Evolutionary conservation across 2,329 filamentous ascomycete genomes (phyloP).

Genomic region (Hymenoscyphus occultus): DNA sequence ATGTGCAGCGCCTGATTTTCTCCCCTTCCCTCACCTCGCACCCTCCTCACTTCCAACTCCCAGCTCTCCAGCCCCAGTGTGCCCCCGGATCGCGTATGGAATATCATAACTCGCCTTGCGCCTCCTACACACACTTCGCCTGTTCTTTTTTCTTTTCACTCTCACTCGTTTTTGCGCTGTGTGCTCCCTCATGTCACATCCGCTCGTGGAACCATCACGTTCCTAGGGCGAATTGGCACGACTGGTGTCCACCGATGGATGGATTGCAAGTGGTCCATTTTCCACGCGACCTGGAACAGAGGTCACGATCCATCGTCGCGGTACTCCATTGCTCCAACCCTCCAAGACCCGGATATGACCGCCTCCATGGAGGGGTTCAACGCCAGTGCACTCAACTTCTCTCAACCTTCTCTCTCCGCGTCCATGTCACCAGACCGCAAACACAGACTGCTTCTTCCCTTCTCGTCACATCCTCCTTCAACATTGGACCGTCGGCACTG

Average conservation of each 20-base stretch:
- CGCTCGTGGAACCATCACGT: constrained; percentile 24
- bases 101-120: constrained; percentile 11
- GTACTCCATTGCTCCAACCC: constrained; percentile 18
- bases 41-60: too few relatives aligned
- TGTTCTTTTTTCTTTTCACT: neutral
- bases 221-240: neutral
- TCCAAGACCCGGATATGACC: constrained; percentile 28
- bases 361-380: constrained; percentile 24
- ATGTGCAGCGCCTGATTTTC: constrained; percentile 21
- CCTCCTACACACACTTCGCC: neutral
- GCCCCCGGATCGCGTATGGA: constrained; percentile 6
- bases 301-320: constrained; percentile 33
- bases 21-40: constrained; percentile 8
- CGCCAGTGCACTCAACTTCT: constrained; percentile 14
- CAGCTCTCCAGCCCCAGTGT: neutral
- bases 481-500: neutral
- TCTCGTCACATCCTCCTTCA: constrained; percentile 27
- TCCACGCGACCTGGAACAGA: constrained; percentile 28
- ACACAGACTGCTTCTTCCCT: constrained; percentile 31
- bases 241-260: constrained; percentile 11
- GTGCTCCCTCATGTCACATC: constrained; percentile 20
- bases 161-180: neutral
- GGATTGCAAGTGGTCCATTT: constrained; percentile 22
- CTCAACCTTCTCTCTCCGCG: constrained; percentile 15
- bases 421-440: constrained; percentile 32